A percentile compares a stretch with the other conserved stretches of the same genome.
phyloP scores from a whole-genome alignment of 2,329 filamentous ascomycete species.

The Fusarium heterosporum region DNA sequence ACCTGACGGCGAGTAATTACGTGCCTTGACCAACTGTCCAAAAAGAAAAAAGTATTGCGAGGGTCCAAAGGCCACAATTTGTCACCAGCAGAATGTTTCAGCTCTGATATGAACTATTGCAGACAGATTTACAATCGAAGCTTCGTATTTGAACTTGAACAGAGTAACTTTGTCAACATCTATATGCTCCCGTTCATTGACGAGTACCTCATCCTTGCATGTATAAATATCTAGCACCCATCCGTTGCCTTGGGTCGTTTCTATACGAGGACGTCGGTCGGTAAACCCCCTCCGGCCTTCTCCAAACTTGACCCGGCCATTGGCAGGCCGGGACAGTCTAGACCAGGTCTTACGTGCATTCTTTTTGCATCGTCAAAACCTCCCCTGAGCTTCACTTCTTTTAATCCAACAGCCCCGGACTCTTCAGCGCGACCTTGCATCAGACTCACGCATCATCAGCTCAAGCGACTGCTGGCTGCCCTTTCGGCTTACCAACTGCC shows the following conservation, averaged over 20 bases:
- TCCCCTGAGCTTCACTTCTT: conserved; percentile 4
- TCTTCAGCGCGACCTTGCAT: neutral
- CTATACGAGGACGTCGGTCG: conserved; percentile 2
- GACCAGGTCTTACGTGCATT: conserved; percentile 11
- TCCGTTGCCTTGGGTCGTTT: neutral
- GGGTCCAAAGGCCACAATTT: neutral
- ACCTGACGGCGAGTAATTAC: neutral
- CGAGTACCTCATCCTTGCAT: neutral
- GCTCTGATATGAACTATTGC: neutral
- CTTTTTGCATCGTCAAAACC: conserved; percentile 28
- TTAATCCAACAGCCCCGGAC: neutral
- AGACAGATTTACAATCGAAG: neutral
- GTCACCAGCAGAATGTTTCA: neutral
- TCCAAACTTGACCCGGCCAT: conserved; percentile 18
- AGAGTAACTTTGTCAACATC: neutral
- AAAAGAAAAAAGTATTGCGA: neutral
- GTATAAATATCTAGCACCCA: neutral
- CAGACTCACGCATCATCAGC: neutral
- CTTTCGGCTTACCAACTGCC: conserved; percentile 26
- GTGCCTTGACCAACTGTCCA: neutral
- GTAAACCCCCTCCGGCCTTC: conserved; percentile 30
- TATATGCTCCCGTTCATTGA: neutral
- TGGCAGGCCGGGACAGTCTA: conserved; percentile 7
- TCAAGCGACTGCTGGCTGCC: conserved; percentile 9
- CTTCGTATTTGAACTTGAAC: neutral